Evolutionary conservation across 192 early-diverging fungal genomes (phyloP), one percentile per base, ranked within the genome.

Genomic region (Obelidium mucronatum): DNA sequence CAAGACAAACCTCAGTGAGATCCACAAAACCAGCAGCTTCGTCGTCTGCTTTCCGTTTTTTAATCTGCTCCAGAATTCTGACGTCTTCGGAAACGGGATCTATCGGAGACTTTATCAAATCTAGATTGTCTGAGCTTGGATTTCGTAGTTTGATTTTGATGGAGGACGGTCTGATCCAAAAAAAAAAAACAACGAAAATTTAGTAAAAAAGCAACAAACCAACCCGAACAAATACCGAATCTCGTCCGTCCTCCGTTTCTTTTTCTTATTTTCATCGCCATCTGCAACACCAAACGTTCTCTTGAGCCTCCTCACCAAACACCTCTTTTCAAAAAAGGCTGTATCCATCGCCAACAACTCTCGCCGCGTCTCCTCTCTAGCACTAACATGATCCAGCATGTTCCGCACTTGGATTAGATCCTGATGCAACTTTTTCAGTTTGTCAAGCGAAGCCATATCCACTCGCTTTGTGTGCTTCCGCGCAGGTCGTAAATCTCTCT

Each of bases 391-490:
- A 60, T 96, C 95, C 22, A 97, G 77, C 37, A 99, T 64, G 74
- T 89, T 85, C 48, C 91, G 84, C 0, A 92, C 95, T 31, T 77
- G 82, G 35, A 91, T 87, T 89, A 99, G 86, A 67, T 97, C 94
- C 65, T 84, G 79, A 36, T 92, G 92, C 59, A 99, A 77, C 67
- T 90, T 90, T 26, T 91, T 87, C 33, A 98, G 85, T 67, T 95
- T 92, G 63, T 98, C 95, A 35, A 97, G 76, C 2, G 94, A 92
- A 58, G 92, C 90, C 53, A 91, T 87, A 74, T 99, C 97, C 4
- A 91, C 90, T 15, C 94, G 91, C 53, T 95, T 80, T 2, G 94
- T 94, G 67, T 36, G 33, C 76, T 96, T 97, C 39, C 96, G 92
- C 2, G 36, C 30, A 1, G 69, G 69, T 73, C 93, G 94, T 64